phyloP scores from a whole-genome alignment of 2,329 filamentous ascomycete genomes.

The Microsporum ferrugineum region DNA sequence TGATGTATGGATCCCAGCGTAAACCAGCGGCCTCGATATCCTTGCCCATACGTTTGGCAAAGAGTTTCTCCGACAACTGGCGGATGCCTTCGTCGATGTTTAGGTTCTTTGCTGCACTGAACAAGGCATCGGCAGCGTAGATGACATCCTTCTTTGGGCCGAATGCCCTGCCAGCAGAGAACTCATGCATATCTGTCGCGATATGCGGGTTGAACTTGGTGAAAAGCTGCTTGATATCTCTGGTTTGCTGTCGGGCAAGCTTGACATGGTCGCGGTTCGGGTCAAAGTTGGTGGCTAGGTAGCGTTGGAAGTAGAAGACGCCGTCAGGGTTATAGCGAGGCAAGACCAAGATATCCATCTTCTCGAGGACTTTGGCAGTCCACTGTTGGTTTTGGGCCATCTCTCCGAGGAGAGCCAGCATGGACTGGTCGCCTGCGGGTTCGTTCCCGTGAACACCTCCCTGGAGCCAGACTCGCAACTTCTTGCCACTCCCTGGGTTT shows the following conservation, averaged over 20 bases:
- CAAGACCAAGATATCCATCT: conserved; percentile 4
- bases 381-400: conserved; percentile 2
- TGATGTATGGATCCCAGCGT: conserved; percentile 6
- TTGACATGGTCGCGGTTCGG: conserved; percentile 7
- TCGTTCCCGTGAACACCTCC: conserved; percentile 7
- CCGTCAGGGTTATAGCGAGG: conserved; percentile 8
- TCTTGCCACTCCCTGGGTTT: not conserved
- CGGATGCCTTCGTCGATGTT: conserved; percentile 6
- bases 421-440: conserved; percentile 5
- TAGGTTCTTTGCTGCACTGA: conserved; percentile 7
- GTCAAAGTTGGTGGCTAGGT: conserved; percentile 8
- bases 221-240: conserved; percentile 6
- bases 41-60: conserved; percentile 6
- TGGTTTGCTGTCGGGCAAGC: conserved; percentile 5
- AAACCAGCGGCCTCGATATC: conserved; percentile 6
- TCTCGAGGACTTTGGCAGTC: conserved; percentile 1
- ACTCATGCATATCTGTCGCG: conserved; percentile 7
- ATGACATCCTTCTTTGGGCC: not conserved
- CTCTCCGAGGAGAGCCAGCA: conserved; percentile 5
- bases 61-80: conserved; percentile 5
- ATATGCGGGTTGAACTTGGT: conserved; percentile 2
- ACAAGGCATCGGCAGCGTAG: conserved; percentile 4
- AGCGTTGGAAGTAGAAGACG: conserved; percentile 8
- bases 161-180: not conserved
- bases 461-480: conserved; percentile 7